Conservation (phyloP, 352 stramenopile species). For the Pythium periplocum region DNA sequence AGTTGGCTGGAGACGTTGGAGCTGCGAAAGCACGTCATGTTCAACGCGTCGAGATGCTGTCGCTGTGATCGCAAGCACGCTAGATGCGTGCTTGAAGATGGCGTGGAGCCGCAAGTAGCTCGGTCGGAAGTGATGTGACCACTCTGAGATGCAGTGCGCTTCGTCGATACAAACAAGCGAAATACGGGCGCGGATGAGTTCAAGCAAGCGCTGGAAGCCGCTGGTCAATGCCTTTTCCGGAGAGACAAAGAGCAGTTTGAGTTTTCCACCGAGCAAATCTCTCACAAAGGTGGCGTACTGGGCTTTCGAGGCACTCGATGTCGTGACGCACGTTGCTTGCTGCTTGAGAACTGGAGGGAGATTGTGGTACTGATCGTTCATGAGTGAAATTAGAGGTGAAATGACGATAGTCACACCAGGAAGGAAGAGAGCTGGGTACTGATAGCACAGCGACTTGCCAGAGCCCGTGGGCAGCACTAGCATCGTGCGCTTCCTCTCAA, state of each 20-base stretch:
- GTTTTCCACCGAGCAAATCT: constrained; percentile 46
- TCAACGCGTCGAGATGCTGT: constrained; percentile 85
- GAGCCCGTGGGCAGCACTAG: constrained; percentile 96
- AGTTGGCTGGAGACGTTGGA: constrained; percentile 20
- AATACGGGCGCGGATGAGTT: constrained; percentile 34
- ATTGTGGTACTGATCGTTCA: constrained; percentile 89
- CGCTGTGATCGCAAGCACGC: constrained; percentile 90
- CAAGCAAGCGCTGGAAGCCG: constrained; percentile 71
- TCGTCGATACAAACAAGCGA: constrained; percentile 92
- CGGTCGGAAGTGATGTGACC: constrained; percentile 93
- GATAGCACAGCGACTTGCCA: constrained; percentile 98
- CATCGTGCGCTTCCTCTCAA: constrained; percentile 64
- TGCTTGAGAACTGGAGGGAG: constrained; percentile 62
- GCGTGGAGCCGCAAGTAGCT: constrained; percentile 61
- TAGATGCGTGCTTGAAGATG: constrained; percentile 54
- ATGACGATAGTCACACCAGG: constrained; percentile 90
- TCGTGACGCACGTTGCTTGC: constrained; percentile 53
- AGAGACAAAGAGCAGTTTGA: constrained; percentile 89
- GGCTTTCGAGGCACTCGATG: constrained; percentile 44
- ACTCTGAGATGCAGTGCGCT: constrained; percentile 94
- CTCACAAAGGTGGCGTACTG: constrained; percentile 64
- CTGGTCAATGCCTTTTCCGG: constrained; percentile 84
- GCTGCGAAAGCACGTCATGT: constrained; percentile 54
- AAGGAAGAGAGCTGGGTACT: constrained; percentile 86
- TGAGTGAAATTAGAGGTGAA: constrained; percentile 90